Base-by-base conservation (phyloP, 148 eudicot genomes). In the Silene uniflora region DNA sequence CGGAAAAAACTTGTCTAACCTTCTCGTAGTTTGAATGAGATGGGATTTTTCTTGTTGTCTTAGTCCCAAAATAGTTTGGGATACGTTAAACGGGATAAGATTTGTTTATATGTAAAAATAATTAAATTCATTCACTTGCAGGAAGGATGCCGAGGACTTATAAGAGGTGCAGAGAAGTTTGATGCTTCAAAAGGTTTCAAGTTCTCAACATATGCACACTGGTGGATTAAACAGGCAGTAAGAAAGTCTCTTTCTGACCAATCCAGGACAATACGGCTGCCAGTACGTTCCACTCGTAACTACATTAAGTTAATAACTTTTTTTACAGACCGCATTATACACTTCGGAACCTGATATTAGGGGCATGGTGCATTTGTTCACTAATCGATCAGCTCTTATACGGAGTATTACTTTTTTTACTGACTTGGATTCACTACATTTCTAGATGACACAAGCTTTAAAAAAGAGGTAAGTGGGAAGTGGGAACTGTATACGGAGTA, bases 191-290 rank as follows among this genome's bases (percentile, higher is more conserved):
- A 86, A 83, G 98, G 99, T 59, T 96, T 91, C 82, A 96, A 88
- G 72, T 92, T 96, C 84, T 96, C 98, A 71, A 96, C 99, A 22
- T 96, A 96, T 77, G 99, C 98, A 81, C 94, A 92, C 81, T 96
- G 99, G 99, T 92, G 99, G 99, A 92, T 96, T 71, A 92, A 84
- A 78, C 97, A 95, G 82, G 97, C 99, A 32, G 92, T 95, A 77
- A 86, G 93, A 56, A 95, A 86, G 84, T 89, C 88, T 77, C 94
- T 92, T 76, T 84, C 93, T 71, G 96, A 92, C 72, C 96, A 86
- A 67, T 88, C 96, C 62, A 85, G 99, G 78, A 92, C 88, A 56
- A 95, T 95, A 55, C 85, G 97, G 18, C 77, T 93, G 71, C 98
- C 98, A 49, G 98, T 91, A 84, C 81, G 92, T 74, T 71, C 58